Conservation (phyloP, 2,329 filamentous ascomycete species). For the Clarireedia paspali region DNA sequence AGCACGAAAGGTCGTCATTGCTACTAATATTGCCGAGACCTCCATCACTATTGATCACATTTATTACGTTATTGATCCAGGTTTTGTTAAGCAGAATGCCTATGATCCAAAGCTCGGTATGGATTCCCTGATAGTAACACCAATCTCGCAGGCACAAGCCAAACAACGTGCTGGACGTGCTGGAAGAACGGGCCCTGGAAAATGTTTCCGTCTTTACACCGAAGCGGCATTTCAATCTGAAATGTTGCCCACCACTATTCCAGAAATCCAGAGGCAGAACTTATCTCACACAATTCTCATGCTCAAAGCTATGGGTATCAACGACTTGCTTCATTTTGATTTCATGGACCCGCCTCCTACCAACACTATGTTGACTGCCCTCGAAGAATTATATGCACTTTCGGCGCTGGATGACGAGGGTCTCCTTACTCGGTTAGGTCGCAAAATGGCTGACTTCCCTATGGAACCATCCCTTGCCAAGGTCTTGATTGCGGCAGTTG, state of each 20-base stretch:
- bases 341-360: constrained; percentile 97
- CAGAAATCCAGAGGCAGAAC: constrained; percentile 91
- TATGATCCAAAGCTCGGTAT: constrained; percentile 97
- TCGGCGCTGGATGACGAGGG: constrained; percentile 95
- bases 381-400: constrained; percentile 96
- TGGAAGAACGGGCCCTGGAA: constrained; percentile 95
- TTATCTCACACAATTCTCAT: constrained; percentile 91
- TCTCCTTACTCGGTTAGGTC: constrained; percentile 78
- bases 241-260: constrained; percentile 93
- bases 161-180: constrained; percentile 98
- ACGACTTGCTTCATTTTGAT: constrained; percentile 96
- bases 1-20: constrained; percentile 89
- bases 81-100: constrained; percentile 98
- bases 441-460: constrained; percentile 88
- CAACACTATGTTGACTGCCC: constrained; percentile 93
- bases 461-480: constrained; percentile 90
- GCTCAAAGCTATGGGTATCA: constrained; percentile 91
- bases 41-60: constrained; percentile 97
- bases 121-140: constrained; percentile 90
- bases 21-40: constrained; percentile 97
- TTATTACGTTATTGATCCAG: constrained; percentile 97
- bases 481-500: constrained; percentile 94
- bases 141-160: constrained; percentile 94
- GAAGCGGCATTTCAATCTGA: constrained; percentile 96
- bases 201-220: constrained; percentile 96